These are phyloP conservation scores for Kurtzmaniella cleridarum DNA, from an alignment of 805 yeast genomes.

Conservation along the genomic window DNA sequence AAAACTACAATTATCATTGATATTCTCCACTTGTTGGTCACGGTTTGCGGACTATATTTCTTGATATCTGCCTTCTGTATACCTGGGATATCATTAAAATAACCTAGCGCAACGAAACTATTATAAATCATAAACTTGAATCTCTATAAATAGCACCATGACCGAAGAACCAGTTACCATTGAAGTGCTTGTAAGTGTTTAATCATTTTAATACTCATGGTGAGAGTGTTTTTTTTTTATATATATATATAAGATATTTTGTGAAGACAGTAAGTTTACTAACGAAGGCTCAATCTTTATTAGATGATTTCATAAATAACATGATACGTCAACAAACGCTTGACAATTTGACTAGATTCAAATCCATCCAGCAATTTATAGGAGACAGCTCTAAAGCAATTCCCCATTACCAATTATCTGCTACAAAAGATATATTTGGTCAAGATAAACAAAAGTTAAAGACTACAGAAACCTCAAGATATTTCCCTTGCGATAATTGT, in stretches of 20 bases:
- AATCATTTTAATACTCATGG: too few relatives aligned
- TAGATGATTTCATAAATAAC: constrained; percentile 27
- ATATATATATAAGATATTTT: too few relatives aligned
- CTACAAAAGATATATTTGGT: constrained; percentile 43
- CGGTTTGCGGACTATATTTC: too few relatives aligned
- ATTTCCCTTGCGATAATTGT: constrained; percentile 78
- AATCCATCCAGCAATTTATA: constrained; percentile 13
- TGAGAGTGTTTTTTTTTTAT: too few relatives aligned
- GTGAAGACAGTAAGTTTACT: neutral
- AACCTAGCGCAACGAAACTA: too few relatives aligned
- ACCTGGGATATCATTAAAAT: too few relatives aligned
- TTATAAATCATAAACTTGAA: too few relatives aligned
- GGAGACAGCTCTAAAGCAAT: constrained; percentile 12
- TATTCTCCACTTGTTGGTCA: too few relatives aligned
- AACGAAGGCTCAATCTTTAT: constrained; percentile 33
- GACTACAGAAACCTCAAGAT: constrained; percentile 43
- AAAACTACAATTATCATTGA: too few relatives aligned
- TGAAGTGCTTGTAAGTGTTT: constrained; percentile 16
- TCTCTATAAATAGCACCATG: constrained; percentile 3
- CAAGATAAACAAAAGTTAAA: constrained; percentile 42
- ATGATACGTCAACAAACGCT: constrained; percentile 28
- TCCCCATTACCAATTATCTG: constrained; percentile 9
- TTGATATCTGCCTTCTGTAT: too few relatives aligned
- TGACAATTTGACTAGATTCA: constrained; percentile 16
- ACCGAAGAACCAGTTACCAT: constrained; percentile 15